Evolutionary conservation across 768 basidiomycete species (phyloP).

Genomic region (Pholiota microspora): DNA sequence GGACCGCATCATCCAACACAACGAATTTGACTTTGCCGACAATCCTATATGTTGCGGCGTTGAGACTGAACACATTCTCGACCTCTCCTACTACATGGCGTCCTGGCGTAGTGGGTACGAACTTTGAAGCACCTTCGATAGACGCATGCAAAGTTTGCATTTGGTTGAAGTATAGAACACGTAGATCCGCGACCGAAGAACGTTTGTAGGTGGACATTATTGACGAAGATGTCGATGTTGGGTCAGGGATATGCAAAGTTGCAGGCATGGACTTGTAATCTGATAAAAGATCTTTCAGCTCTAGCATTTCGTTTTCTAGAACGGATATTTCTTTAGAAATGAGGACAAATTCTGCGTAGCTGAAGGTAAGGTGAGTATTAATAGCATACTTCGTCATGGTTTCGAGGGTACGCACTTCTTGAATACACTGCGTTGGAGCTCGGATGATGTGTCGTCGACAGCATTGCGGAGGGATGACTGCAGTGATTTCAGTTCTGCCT

Average conservation of each 20-base stretch:
- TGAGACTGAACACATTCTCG: conserved; percentile 78
- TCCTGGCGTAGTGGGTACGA: conserved; percentile 87
- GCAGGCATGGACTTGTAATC: conserved; percentile 98
- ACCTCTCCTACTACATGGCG: conserved; percentile 89
- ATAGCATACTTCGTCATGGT: background rate
- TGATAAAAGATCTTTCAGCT: conserved; percentile 88
- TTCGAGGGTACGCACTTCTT: conserved; percentile 63
- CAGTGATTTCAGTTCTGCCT: conserved; percentile 72
- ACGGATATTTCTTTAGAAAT: conserved; percentile 97
- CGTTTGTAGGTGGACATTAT: conserved; percentile 52
- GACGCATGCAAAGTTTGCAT: conserved; percentile 87
- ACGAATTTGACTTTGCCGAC: conserved; percentile 87
- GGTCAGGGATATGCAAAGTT: conserved; percentile 85
- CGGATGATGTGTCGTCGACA: conserved; percentile 71
- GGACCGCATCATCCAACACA: conserved; percentile 85
- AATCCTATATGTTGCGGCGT: conserved; percentile 93
- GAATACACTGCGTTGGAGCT: conserved; percentile 91
- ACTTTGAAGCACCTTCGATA: conserved; percentile 94
- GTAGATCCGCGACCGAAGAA: conserved; percentile 94
- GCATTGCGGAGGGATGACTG: conserved; percentile 73
- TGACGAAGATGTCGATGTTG: conserved; percentile 54
- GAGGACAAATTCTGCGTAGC: conserved; percentile 95
- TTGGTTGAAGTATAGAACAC: conserved; percentile 91
- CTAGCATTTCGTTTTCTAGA: conserved; percentile 96
- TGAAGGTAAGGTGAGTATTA: conserved; percentile 29